Percentiles rank a stretch among this genome's conserved stretches.
Conservation (phyloP, 108 stramenopile genomes). For the Skeletonema menzelii region DNA sequence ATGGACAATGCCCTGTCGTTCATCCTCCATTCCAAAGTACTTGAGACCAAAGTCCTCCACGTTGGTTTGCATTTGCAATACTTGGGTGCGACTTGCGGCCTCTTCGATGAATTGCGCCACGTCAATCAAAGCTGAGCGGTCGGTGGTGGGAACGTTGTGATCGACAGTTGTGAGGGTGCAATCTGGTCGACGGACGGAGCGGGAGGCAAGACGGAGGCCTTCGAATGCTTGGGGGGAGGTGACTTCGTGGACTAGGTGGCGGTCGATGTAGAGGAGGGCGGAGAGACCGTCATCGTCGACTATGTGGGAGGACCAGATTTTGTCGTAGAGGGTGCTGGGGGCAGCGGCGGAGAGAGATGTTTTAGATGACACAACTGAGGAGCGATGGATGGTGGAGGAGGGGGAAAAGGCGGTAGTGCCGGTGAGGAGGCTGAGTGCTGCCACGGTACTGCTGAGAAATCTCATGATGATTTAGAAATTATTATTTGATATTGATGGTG, state of each 20-base stretch:
- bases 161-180: constrained; percentile 93
- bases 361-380: background rate
- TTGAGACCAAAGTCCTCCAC: constrained; percentile 89
- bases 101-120: constrained; percentile 83
- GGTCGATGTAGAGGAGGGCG: constrained; percentile 92
- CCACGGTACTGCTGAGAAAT: background rate
- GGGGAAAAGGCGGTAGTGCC: background rate
- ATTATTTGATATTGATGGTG: background rate
- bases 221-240: constrained; percentile 97
- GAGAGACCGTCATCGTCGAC: constrained; percentile 83
- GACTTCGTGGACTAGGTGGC: constrained; percentile 92
- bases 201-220: constrained; percentile 81
- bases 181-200: constrained; percentile 89
- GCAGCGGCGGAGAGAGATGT: background rate
- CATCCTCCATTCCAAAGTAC: constrained; percentile 94
- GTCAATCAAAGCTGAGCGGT: constrained; percentile 65
- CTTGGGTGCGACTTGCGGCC: constrained; percentile 82
- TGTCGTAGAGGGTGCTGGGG: constrained; percentile 86
- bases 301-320: constrained; percentile 91
- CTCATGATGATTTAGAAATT: constrained; percentile 1
- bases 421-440: background rate
- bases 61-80: constrained; percentile 82
- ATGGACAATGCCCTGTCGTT: constrained; percentile 95
- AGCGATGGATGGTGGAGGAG: constrained; percentile 1
- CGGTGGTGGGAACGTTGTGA: constrained; percentile 94